These are phyloP conservation scores for Ascobolus immersus DNA, from an alignment of 495 filamentous ascomycete genomes.

Conservation along the genomic window DNA sequence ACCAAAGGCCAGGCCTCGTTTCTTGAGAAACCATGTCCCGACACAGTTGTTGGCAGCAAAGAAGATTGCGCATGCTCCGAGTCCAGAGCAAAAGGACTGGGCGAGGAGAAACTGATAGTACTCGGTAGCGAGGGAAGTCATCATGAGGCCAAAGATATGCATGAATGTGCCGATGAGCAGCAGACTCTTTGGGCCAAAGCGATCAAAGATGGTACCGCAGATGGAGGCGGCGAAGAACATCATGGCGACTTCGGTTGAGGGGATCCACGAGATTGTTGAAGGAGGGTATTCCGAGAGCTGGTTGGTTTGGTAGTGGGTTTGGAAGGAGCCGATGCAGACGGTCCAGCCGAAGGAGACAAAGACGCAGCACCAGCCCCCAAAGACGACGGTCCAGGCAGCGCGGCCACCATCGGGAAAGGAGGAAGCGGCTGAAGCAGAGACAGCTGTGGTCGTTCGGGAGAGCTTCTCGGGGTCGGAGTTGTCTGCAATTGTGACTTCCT, in stretches of 20 bases:
- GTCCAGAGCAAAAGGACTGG: constrained; percentile 27
- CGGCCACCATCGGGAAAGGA: no score
- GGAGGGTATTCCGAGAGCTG: constrained; percentile 15
- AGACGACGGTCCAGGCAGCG: no score
- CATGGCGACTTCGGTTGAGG: constrained; percentile 23
- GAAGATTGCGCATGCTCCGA: constrained; percentile 37
- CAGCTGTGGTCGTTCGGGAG: no score
- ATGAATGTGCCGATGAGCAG: constrained; percentile 20
- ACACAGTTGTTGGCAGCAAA: constrained; percentile 34
- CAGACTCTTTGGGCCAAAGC: constrained; percentile 41
- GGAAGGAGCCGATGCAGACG: constrained; percentile 25
- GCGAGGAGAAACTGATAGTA: constrained; percentile 41
- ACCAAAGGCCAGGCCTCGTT: constrained; percentile 41
- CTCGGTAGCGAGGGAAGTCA: constrained; percentile 34
- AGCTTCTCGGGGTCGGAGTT: no score
- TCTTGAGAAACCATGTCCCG: constrained; percentile 41
- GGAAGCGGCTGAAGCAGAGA: background rate
- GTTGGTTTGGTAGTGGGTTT: constrained; percentile 20
- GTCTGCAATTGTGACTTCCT: no score
- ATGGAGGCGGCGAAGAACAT: constrained; percentile 23
- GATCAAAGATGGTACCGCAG: constrained; percentile 49
- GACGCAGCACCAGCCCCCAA: no score
- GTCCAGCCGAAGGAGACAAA: constrained; percentile 18
- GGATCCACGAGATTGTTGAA: constrained; percentile 26
- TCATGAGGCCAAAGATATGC: constrained; percentile 18